These are phyloP conservation scores for Epichloe sibirici DNA, from an alignment of 2,329 filamentous ascomycete species.

Conservation along the genomic window DNA sequence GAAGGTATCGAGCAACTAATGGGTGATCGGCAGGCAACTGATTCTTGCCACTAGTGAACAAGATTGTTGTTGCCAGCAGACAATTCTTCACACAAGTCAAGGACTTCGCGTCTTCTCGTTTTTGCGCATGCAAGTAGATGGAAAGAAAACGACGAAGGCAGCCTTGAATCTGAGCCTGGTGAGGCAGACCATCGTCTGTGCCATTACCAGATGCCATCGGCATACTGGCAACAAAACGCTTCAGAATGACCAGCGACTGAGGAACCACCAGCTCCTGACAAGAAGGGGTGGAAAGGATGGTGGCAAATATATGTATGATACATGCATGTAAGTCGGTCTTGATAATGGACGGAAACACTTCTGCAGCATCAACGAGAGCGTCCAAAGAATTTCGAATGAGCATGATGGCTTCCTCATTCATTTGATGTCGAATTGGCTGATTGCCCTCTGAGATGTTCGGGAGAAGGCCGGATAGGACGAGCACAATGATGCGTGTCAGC, in stretches of 20 bases:
- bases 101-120: slow-evolving; percentile 61
- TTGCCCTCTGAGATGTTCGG: slow-evolving; percentile 65
- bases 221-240: slow-evolving; percentile 76
- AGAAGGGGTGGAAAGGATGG: slow-evolving; percentile 68
- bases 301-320: slow-evolving; percentile 92
- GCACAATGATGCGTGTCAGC: slow-evolving; percentile 86
- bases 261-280: slow-evolving; percentile 87
- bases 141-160: slow-evolving; percentile 73
- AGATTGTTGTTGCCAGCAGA: slow-evolving; percentile 74
- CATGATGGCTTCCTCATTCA: slow-evolving; percentile 76
- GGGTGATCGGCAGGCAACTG: slow-evolving; percentile 63
- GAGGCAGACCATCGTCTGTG: slow-evolving; percentile 34
- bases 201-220: slow-evolving; percentile 31
- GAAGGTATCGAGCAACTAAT: slow-evolving; percentile 60
- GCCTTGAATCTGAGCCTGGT: slow-evolving; percentile 61
- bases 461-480: slow-evolving; percentile 77
- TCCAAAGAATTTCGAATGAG: slow-evolving; percentile 72
- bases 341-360: slow-evolving; percentile 93
- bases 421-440: slow-evolving; percentile 56
- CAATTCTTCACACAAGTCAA: slow-evolving; percentile 88
- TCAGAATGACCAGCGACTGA: slow-evolving; percentile 79
- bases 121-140: slow-evolving; percentile 66
- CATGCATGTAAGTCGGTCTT: slow-evolving; percentile 93
- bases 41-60: slow-evolving; percentile 71
- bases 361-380: slow-evolving; percentile 84